A percentile compares a stretch with the other conserved stretches of the same genome.
Conservation (phyloP, 495 filamentous ascomycete genomes). For the Lasiosphaeria hispida region DNA sequence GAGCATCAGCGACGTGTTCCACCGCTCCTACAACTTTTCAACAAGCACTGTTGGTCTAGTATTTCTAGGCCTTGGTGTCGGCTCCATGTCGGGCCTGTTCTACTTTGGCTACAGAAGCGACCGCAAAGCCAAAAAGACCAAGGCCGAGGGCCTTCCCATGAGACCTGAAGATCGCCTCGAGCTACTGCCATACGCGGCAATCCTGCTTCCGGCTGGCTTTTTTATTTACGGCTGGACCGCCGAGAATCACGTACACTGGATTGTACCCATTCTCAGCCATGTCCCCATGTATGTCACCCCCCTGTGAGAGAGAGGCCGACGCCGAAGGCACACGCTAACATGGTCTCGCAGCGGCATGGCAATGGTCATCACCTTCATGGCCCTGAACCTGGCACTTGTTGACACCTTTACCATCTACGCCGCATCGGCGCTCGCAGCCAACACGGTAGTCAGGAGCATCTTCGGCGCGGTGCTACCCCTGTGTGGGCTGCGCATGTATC, state of each 20-base stretch:
- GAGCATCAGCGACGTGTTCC: constrained; percentile 59
- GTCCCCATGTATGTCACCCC: constrained; percentile 51
- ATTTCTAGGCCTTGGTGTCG: constrained; percentile 41
- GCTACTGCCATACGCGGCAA: constrained; percentile 37
- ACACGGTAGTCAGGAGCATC: constrained; percentile 51
- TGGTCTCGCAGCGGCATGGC: constrained; percentile 34
- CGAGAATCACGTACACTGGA: constrained; percentile 41
- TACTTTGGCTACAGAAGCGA: constrained; percentile 34
- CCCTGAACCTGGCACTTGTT: constrained; percentile 46
- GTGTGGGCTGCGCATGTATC: constrained; percentile 53
- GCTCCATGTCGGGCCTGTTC: constrained; percentile 34
- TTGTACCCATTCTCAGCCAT: constrained; percentile 50
- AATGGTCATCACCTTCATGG: constrained; percentile 46
- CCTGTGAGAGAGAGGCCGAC: constrained; percentile 43
- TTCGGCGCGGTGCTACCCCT: constrained; percentile 59
- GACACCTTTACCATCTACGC: constrained; percentile 62
- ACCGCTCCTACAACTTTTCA: constrained; percentile 45
- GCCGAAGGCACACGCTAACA: constrained; percentile 37
- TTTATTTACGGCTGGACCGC: constrained; percentile 53
- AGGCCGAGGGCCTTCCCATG: constrained; percentile 28
- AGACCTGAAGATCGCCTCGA: constrained; percentile 34
- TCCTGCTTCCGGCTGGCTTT: constrained; percentile 48
- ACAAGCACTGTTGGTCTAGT: constrained; percentile 36
- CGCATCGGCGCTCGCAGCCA: constrained; percentile 55
- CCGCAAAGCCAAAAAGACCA: constrained; percentile 29